These are phyloP conservation scores for Cyclostephanos tholiformis DNA, from an alignment of 108 stramenopile genomes.

Conservation along the genomic window DNA sequence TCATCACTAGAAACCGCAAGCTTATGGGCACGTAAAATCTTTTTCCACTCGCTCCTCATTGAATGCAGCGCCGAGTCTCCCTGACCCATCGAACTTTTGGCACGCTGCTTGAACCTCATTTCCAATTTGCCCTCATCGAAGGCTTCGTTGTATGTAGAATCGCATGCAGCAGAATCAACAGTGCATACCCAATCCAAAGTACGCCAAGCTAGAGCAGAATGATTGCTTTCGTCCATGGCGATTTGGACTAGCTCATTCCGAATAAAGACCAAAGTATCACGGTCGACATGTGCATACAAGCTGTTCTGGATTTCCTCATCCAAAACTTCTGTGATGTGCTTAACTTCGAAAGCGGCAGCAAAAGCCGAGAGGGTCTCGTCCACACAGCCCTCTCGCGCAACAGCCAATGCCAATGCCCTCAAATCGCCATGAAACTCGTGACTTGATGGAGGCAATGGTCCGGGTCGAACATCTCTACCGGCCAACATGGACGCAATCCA, in stretches of 20 bases:
- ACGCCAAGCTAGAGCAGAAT: constrained; percentile 65
- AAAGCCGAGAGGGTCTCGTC: constrained; percentile 67
- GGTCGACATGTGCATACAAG: constrained; percentile 32
- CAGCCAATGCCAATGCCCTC: constrained; percentile 53
- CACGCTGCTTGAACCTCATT: constrained; percentile 20
- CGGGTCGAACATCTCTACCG: constrained; percentile 49
- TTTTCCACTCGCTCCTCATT: constrained; percentile 33
- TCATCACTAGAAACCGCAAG: constrained; percentile 7
- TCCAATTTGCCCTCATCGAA: constrained; percentile 36
- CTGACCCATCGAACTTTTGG: constrained; percentile 5
- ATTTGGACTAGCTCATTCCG: constrained; percentile 50
- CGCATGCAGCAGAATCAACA: constrained; percentile 44
- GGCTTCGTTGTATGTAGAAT: constrained; percentile 37
- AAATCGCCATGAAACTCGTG: constrained; percentile 52
- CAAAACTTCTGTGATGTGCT: constrained; percentile 22
- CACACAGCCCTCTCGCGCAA: constrained; percentile 62
- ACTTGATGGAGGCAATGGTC: constrained; percentile 51
- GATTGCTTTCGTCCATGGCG: constrained; percentile 57
- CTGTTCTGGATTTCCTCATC: constrained; percentile 11
- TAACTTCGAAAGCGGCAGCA: constrained; percentile 50
- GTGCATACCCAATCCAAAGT: constrained; percentile 59
- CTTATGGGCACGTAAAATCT: constrained; percentile 29
- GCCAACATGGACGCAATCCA: constrained; percentile 54
- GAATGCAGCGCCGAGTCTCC: neutral
- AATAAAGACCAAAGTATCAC: constrained; percentile 39